phyloP scores from a whole-genome alignment of 2,329 filamentous ascomycete genomes.

The Cladophialophora psammophila region DNA sequence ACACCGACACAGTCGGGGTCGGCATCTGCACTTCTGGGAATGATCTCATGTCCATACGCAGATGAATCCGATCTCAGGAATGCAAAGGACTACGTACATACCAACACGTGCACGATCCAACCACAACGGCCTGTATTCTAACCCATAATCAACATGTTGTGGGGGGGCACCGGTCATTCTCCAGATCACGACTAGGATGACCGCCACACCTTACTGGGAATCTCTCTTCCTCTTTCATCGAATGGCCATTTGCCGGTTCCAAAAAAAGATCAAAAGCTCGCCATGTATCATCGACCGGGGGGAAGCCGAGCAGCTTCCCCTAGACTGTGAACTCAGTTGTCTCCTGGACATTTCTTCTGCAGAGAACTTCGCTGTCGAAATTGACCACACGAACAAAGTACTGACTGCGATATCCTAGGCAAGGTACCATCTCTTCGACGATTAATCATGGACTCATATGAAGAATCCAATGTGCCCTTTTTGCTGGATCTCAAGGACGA shows the following conservation, averaged over 20 bases:
- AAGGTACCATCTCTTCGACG: neutral
- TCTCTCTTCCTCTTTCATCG: neutral
- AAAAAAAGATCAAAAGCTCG: conserved; percentile 6
- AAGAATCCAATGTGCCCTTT: conserved; percentile 2
- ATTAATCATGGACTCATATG: neutral
- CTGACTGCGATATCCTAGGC: neutral
- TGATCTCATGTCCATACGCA: neutral
- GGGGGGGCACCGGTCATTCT: neutral
- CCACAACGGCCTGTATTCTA: neutral
- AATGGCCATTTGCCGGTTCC: conserved; percentile 4
- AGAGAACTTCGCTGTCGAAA: neutral
- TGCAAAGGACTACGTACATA: neutral
- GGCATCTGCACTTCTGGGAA: neutral
- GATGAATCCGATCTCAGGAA: neutral
- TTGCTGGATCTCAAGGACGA: neutral
- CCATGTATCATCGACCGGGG: conserved; percentile 4
- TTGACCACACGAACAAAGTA: neutral
- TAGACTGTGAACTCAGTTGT: neutral
- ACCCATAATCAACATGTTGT: neutral
- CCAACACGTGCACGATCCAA: neutral
- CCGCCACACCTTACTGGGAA: conserved; percentile 3
- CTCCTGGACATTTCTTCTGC: neutral
- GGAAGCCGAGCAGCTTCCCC: neutral
- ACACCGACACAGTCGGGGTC: neutral
- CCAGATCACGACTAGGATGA: conserved; percentile 1